phyloP scores from a whole-genome alignment of 1,284 basidiomycete species.

The Pseudozyma thailandica region DNA sequence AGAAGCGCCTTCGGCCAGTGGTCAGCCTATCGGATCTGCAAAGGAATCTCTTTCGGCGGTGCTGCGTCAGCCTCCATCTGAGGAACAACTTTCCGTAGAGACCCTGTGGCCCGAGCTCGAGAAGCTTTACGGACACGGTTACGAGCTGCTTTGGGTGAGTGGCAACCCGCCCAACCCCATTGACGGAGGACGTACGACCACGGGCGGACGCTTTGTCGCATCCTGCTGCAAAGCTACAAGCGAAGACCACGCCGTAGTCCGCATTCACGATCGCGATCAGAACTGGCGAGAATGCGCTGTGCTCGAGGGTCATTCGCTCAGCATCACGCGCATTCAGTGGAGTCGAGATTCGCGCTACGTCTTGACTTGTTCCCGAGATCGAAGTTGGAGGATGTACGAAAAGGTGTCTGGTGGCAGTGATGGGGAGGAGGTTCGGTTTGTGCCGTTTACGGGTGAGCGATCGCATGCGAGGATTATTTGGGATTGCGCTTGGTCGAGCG shows the following conservation, averaged over 20 bases:
- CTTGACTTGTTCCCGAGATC: slow-evolving; percentile 87
- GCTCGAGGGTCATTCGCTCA: slow-evolving; percentile 84
- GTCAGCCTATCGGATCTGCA: slow-evolving; percentile 47
- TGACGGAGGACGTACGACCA: slow-evolving; percentile 20
- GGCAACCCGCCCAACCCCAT: slow-evolving; percentile 28
- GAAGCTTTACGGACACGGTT: slow-evolving; percentile 97
- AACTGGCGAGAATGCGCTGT: slow-evolving; percentile 74
- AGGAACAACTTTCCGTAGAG: slow-evolving; percentile 77
- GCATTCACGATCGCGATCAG: slow-evolving; percentile 80
- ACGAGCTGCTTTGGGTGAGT: slow-evolving; percentile 77
- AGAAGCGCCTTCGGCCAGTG: slow-evolving; percentile 39
- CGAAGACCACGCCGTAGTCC: slow-evolving; percentile 86
- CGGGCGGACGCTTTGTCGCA: slow-evolving; percentile 78
- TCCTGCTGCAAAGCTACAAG: slow-evolving; percentile 90
- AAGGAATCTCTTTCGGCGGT: slow-evolving; percentile 38
- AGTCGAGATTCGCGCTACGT: slow-evolving; percentile 82
- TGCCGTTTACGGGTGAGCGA: slow-evolving; percentile 72
- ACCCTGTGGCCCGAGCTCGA: slow-evolving; percentile 97
- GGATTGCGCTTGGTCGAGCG: slow-evolving; percentile 86
- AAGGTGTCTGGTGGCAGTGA: not conserved
- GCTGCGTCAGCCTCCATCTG: slow-evolving; percentile 69
- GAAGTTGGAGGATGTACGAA: slow-evolving; percentile 88
- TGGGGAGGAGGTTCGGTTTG: slow-evolving; percentile 20
- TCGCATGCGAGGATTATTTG: slow-evolving; percentile 93
- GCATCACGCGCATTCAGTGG: slow-evolving; percentile 89